Evolutionary conservation across 345 rosid species (phyloP).

Genomic region (Gossypium mustelinum): DNA sequence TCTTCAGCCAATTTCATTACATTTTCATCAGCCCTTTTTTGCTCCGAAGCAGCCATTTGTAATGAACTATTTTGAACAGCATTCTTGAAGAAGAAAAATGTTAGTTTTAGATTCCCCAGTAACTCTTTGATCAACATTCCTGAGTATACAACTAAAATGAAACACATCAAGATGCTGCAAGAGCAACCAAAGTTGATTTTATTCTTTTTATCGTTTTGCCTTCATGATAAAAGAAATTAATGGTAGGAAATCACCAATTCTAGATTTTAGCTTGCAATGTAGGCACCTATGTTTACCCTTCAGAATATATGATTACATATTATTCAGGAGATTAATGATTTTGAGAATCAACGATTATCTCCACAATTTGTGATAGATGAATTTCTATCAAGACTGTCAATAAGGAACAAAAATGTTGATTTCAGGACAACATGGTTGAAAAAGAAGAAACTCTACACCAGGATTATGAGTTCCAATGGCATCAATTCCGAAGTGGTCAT

Average conservation of each 20-base stretch:
- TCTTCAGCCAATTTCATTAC: slow-evolving; percentile 77
- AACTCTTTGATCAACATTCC: background rate
- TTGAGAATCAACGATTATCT: background rate
- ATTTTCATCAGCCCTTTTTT: slow-evolving; percentile 69
- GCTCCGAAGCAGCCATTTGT: slow-evolving; percentile 73
- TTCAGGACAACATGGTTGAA: background rate
- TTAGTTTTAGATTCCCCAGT: background rate
- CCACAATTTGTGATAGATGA: background rate
- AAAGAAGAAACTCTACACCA: background rate
- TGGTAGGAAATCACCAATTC: background rate
- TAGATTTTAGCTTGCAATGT: background rate
- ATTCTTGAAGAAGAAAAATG: slow-evolving; percentile 40
- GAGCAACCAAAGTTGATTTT: background rate
- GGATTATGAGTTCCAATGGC: background rate
- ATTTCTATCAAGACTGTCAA: background rate
- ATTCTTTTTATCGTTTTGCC: background rate
- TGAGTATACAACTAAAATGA: background rate
- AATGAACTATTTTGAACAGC: slow-evolving; percentile 47
- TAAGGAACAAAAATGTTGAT: background rate
- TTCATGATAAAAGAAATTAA: background rate
- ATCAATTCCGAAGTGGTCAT: background rate
- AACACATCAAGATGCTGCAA: slow-evolving; percentile 1
- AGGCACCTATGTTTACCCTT: background rate
- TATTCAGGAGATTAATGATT: background rate
- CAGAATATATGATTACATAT: background rate